phyloP scores from a whole-genome alignment of 768 basidiomycete species.

The Suillus variegatus region DNA sequence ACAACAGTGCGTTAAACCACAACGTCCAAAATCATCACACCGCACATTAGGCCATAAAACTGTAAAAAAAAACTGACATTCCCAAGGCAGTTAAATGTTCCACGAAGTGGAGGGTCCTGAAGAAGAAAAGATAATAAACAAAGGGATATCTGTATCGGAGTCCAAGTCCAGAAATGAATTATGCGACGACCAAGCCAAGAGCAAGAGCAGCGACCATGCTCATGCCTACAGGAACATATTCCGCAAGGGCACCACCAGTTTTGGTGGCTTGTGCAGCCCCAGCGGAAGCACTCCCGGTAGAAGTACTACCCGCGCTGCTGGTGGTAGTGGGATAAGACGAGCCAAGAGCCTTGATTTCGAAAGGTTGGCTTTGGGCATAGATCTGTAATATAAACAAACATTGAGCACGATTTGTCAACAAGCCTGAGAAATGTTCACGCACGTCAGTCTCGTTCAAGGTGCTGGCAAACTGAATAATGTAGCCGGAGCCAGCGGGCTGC shows the following conservation, averaged over 20 bases:
- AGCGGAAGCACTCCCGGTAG: conserved; percentile 23
- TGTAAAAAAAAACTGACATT: conserved; percentile 1
- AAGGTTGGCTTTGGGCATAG: conserved; percentile 53
- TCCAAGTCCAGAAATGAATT: conserved; percentile 2
- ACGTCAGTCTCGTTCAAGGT: conserved; percentile 54
- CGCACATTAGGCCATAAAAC: background rate
- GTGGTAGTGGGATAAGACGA: conserved; percentile 50
- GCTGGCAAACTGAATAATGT: conserved; percentile 52
- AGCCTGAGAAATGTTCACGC: conserved; percentile 24
- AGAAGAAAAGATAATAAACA: conserved; percentile 1
- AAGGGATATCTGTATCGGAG: conserved; percentile 3
- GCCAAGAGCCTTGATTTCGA: conserved; percentile 61
- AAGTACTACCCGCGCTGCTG: conserved; percentile 28
- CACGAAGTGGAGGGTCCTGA: background rate
- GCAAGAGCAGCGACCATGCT: conserved; percentile 29
- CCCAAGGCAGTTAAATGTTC: background rate
- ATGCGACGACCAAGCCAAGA: conserved; percentile 30
- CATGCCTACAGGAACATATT: conserved; percentile 30
- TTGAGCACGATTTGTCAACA: background rate
- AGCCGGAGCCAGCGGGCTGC: conserved; percentile 46
- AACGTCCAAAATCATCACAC: conserved; percentile 4
- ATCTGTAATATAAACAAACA: conserved; percentile 40
- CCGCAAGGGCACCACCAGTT: conserved; percentile 14
- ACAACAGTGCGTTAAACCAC: conserved; percentile 1
- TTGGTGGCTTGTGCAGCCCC: conserved; percentile 21